Evolutionary conservation across 225 moss, liverwort and hornwort genomes (phyloP), one percentile per base, ranked within the genome.

Genomic region (Thuidium tamariscinum): DNA sequence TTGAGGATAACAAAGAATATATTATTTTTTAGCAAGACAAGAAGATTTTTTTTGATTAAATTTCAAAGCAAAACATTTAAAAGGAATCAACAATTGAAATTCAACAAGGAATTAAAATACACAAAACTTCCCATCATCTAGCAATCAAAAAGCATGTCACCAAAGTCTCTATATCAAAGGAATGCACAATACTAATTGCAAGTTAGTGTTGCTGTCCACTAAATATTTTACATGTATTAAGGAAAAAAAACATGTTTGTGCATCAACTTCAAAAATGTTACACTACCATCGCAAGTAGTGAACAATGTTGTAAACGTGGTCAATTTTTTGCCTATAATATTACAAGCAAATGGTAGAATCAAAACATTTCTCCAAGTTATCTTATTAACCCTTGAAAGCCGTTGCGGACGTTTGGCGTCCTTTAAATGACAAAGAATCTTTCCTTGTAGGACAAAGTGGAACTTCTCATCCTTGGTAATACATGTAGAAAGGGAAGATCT

Each of bases 241-340:
- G 2, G 5, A 10, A 71, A 27, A 71, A 16, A 0, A 17, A 18
- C 1, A 34, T 5, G 3, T n/a, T 23, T 74, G 2, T 51, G 22
- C 13, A n/a, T 22, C 1, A 22, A 2, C 22, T 74, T 52, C 4
- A 51, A 5, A 14, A 14, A n/a, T 1, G 22, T 0, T 1, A 0
- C 52, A 14, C 5, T 22, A 14, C 2, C 5, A 23, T 74, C 22
- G 4, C 8, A 34, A 34, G 0, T 0, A 1, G 22, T 52, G 5
- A n/a, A 14, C 11, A 74, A 51, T 52, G 3, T 11, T 21, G 34
- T 13, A 21, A 8, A 1, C 0, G 0, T 51, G 0, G 13, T 51
- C 51, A 74, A 51, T 21, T 34, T 34, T 2, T n/a, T n/a, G n/a
- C n/a, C n/a, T n/a, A n/a, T n/a, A n/a, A n/a, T n/a, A n/a, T n/a